These are phyloP conservation scores for Podospora comata DNA, from an alignment of 495 filamentous ascomycete genomes.

Conservation along the genomic window DNA sequence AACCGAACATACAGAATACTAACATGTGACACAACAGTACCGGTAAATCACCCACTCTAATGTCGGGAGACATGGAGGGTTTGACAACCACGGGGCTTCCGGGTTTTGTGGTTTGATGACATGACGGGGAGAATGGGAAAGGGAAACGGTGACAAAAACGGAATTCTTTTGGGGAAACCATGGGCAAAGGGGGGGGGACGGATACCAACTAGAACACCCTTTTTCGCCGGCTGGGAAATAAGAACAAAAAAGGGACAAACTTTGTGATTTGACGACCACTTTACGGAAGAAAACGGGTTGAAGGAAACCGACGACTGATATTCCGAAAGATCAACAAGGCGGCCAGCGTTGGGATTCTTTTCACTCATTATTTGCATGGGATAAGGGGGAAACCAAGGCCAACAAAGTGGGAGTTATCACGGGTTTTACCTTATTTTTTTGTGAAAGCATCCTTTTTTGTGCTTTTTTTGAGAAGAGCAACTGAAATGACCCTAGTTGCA, in stretches of 20 bases:
- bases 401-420: not conserved
- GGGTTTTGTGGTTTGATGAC: not conserved
- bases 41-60: constrained; percentile 26
- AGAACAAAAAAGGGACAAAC: not conserved
- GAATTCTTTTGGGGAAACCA: not conserved
- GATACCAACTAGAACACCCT: not conserved
- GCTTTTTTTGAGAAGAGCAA: not conserved
- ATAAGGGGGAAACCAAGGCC: not conserved
- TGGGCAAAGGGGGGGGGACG: not conserved
- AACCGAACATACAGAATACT: constrained; percentile 4
- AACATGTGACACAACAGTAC: constrained; percentile 24
- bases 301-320: not conserved
- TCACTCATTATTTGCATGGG: not conserved
- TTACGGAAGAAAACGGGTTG: not conserved
- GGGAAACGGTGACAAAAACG: not conserved
- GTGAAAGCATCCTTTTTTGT: not conserved
- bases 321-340: not conserved
- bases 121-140: constrained; percentile 6
- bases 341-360: not conserved
- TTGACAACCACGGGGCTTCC: not conserved
- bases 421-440: not conserved
- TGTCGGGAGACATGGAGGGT: constrained; percentile 1
- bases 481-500: not conserved
- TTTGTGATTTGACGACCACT: not conserved
- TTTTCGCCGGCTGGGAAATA: not conserved